phyloP scores from a whole-genome alignment of 257 asterid genomes.

The Solanum habrochaites region DNA sequence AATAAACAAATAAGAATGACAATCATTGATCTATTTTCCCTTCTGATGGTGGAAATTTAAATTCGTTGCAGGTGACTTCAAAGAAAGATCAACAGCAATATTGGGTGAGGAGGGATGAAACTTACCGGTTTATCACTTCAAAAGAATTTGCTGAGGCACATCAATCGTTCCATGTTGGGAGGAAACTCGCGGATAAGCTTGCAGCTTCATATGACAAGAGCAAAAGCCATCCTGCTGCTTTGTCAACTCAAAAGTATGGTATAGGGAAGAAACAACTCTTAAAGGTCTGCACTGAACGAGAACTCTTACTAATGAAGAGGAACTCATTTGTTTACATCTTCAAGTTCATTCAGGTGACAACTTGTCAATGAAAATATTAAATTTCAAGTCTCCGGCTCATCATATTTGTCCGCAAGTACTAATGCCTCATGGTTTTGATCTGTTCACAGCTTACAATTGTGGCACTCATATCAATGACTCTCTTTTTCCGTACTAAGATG shows the following conservation, averaged over 20 bases:
- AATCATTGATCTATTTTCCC: neutral
- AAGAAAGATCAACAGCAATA: slow-evolving; percentile 41
- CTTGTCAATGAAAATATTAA: neutral
- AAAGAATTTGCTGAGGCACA: slow-evolving; percentile 26
- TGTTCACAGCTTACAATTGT: slow-evolving; percentile 1
- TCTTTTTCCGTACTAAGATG: slow-evolving; percentile 30
- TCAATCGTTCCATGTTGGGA: slow-evolving; percentile 18
- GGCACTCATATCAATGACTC: slow-evolving; percentile 22
- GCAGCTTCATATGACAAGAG: slow-evolving; percentile 24
- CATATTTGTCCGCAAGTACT: neutral
- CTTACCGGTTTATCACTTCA: slow-evolving; percentile 24
- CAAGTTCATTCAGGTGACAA: slow-evolving; percentile 1
- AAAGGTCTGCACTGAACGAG: slow-evolving; percentile 21
- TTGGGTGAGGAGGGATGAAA: slow-evolving; percentile 19
- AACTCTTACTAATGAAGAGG: slow-evolving; percentile 37
- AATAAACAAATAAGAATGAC: neutral
- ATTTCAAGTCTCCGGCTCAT: neutral
- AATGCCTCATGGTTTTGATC: neutral
- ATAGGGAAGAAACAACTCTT: slow-evolving; percentile 13
- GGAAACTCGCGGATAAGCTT: slow-evolving; percentile 10
- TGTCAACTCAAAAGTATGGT: slow-evolving; percentile 26
- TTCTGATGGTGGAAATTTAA: neutral
- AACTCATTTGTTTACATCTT: slow-evolving; percentile 27
- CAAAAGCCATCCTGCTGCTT: slow-evolving; percentile 40
- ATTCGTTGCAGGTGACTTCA: slow-evolving; percentile 28